phyloP scores from a whole-genome alignment of 805 yeast species.

The Starmerella floricola region DNA sequence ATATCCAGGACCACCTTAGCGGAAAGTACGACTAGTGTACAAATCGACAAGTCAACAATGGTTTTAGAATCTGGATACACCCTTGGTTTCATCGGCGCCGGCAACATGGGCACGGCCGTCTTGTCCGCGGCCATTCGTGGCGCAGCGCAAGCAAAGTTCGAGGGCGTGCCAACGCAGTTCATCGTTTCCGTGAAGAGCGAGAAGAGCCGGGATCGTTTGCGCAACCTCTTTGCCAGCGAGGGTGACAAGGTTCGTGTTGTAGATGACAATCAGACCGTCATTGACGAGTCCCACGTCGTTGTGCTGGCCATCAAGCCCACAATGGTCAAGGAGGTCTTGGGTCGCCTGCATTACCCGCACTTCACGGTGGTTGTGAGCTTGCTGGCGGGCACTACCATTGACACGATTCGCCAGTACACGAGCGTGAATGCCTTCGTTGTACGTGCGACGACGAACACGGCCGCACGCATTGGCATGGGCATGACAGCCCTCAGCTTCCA shows the following conservation, averaged over 20 bases:
- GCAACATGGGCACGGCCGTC: slow-evolving; percentile 93
- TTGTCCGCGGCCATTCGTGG: slow-evolving; percentile 59
- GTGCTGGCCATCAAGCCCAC: slow-evolving; percentile 85
- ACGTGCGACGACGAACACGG: slow-evolving; percentile 97
- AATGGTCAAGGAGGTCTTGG: slow-evolving; percentile 50
- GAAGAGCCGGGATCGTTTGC: slow-evolving; percentile 39
- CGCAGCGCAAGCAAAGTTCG: slow-evolving; percentile 27
- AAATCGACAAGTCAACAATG: slow-evolving; percentile 1
- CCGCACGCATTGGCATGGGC: slow-evolving; percentile 85
- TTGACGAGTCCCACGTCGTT: slow-evolving; percentile 52
- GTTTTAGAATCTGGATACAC: slow-evolving; percentile 32
- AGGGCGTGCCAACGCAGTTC: slow-evolving; percentile 55
- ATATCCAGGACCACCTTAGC: background rate
- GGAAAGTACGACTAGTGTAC: background rate
- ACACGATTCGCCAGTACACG: slow-evolving; percentile 39
- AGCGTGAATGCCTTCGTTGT: slow-evolving; percentile 42
- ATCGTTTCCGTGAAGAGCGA: slow-evolving; percentile 63
- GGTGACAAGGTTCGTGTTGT: slow-evolving; percentile 35
- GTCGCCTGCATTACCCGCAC: slow-evolving; percentile 34
- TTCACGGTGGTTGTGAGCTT: slow-evolving; percentile 62
- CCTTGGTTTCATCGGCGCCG: slow-evolving; percentile 77
- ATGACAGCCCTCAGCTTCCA: slow-evolving; percentile 86
- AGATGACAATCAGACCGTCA: slow-evolving; percentile 45
- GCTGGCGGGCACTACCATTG: slow-evolving; percentile 86
- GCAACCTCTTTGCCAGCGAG: slow-evolving; percentile 36